A percentile compares a stretch with the other conserved stretches of the same genome.
Conservation (phyloP, 805 yeast species). For the Hanseniaspora meyeri region DNA sequence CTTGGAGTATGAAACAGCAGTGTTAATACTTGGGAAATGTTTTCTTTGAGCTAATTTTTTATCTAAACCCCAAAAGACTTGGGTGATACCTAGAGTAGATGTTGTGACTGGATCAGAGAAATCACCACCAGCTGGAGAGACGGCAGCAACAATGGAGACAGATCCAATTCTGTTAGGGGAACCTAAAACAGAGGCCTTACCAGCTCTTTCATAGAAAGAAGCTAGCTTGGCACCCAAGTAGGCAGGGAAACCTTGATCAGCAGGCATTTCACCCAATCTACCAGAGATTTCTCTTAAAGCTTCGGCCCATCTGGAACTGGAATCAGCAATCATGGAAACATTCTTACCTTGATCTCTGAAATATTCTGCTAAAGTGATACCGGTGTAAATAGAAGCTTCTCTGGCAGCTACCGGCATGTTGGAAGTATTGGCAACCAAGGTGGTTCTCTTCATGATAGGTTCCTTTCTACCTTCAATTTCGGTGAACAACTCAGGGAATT, state of each 20-base stretch:
- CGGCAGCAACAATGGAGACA: constrained; percentile 99
- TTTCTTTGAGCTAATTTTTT: constrained; percentile 98
- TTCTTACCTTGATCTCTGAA: constrained; percentile 99
- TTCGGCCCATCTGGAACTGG: constrained; percentile 99
- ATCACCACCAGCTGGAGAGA: constrained; percentile 99
- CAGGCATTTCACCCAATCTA: constrained; percentile 99
- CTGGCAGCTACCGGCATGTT: constrained; percentile 99
- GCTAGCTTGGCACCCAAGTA: constrained; percentile 97
- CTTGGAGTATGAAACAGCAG: constrained; percentile 91
- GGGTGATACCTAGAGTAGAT: constrained; percentile 97
- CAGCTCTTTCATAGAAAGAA: constrained; percentile 98
- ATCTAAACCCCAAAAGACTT: constrained; percentile 99
- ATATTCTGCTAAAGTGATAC: constrained; percentile 96
- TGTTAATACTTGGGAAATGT: constrained; percentile 98
- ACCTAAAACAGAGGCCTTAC: constrained; percentile 88
- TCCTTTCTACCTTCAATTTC: constrained; percentile 87
- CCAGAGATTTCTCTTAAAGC: constrained; percentile 99
- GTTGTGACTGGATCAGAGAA: constrained; percentile 99
- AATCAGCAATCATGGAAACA: constrained; percentile 99
- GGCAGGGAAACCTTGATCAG: constrained; percentile 99
- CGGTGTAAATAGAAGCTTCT: constrained; percentile 98
- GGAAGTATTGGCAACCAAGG: constrained; percentile 95
- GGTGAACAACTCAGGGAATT: constrained; percentile 93
- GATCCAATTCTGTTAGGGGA: constrained; percentile 95
- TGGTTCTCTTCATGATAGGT: constrained; percentile 98